Evolutionary conservation across 2,329 filamentous ascomycete species (phyloP).

Genomic region (Talaromyces sp.): DNA sequence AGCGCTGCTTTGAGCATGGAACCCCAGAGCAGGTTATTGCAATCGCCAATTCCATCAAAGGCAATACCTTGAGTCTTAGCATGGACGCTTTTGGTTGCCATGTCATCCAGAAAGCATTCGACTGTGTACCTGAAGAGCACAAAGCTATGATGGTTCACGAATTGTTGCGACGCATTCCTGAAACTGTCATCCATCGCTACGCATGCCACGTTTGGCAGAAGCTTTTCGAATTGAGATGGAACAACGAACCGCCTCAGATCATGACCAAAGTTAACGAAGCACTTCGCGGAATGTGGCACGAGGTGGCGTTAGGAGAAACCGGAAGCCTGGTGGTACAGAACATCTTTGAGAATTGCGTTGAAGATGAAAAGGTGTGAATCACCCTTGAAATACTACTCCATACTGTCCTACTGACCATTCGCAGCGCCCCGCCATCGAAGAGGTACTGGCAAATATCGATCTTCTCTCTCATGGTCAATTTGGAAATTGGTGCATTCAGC

Average conservation of each 20-base stretch:
- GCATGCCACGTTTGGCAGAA: conserved; percentile 99
- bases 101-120: conserved; percentile 97
- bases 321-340: conserved; percentile 98
- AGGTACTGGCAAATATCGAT: conserved; percentile 92
- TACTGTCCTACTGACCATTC: conserved; percentile 24
- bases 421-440: conserved; percentile 95
- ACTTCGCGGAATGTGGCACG: conserved; percentile 95
- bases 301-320: conserved; percentile 94
- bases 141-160: conserved; percentile 99
- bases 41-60: conserved; percentile 90
- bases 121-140: conserved; percentile 95
- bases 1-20: conserved; percentile 98
- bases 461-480: conserved; percentile 97
- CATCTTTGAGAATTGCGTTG: conserved; percentile 98
- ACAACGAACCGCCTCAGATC: conserved; percentile 89
- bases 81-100: conserved; percentile 99
- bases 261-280: conserved; percentile 98
- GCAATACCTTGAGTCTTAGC: conserved; percentile 88
- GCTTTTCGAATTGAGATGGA: conserved; percentile 96
- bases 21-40: conserved; percentile 91
- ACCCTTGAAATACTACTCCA: neutral
- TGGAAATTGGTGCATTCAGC: conserved; percentile 99
- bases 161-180: conserved; percentile 87
- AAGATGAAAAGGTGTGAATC: conserved; percentile 84
- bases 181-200: conserved; percentile 97